A percentile compares a stretch with the other conserved stretches of the same genome.
Evolutionary conservation across 2,329 filamentous ascomycete species (phyloP).

Genomic region (Trichoderma arundinaceum): DNA sequence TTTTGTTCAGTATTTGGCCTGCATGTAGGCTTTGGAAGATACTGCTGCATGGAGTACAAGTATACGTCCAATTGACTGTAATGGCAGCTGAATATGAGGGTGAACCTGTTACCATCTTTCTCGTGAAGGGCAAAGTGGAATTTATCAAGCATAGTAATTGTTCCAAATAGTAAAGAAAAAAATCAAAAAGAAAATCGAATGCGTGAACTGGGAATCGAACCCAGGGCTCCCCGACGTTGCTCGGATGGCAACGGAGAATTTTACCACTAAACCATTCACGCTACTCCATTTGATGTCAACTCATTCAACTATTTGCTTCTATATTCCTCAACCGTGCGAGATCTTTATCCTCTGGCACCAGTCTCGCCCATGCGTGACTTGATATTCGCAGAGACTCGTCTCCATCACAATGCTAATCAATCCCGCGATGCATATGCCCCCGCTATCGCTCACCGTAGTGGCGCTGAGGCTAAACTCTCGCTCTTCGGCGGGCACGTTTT

Average conservation of each 20-base stretch:
- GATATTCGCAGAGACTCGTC: constrained; percentile 80
- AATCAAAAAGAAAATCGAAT: constrained; percentile 31
- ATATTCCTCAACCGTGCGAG: constrained; percentile 34
- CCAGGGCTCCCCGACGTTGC: constrained; percentile 44
- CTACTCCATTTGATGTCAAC: not conserved
- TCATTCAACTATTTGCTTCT: not conserved
- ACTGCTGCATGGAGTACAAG: too few species aligned
- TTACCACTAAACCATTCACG: constrained; percentile 43
- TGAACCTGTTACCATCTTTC: too few species aligned
- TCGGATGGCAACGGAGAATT: constrained; percentile 45
- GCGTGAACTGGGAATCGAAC: constrained; percentile 46
- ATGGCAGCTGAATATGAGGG: too few species aligned
- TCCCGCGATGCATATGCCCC: constrained; percentile 85
- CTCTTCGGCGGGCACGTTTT: constrained; percentile 75
- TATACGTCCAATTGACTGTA: too few species aligned
- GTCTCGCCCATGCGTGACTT: constrained; percentile 78
- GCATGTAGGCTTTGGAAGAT: too few species aligned
- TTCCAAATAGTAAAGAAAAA: not conserved
- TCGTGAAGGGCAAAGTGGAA: not conserved
- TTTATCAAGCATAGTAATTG: too few species aligned
- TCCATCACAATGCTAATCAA: constrained; percentile 85
- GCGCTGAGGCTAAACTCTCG: constrained; percentile 91
- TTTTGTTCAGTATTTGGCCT: too few species aligned
- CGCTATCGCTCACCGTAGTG: constrained; percentile 90
- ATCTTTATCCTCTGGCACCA: constrained; percentile 67